Percentiles rank a stretch among this genome's conserved stretches.
Evolutionary conservation across 2,329 filamentous ascomycete species (phyloP).

Genomic region (Trichoderma koningiopsis): DNA sequence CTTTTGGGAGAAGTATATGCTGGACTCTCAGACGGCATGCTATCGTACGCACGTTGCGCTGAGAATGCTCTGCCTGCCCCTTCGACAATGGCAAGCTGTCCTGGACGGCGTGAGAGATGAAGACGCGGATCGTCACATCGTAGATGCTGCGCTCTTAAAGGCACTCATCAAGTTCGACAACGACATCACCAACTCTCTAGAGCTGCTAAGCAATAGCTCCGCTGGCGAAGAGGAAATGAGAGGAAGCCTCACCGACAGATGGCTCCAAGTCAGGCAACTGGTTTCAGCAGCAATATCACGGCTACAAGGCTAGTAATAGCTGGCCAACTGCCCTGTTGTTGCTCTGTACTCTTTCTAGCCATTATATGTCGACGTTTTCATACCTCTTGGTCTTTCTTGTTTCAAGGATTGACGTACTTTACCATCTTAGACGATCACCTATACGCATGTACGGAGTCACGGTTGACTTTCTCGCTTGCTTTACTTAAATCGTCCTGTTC

Average conservation of each 20-base stretch:
- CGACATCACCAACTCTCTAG: constrained; percentile 37
- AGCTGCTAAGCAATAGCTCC: constrained; percentile 37
- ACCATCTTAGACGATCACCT: not conserved
- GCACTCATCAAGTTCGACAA: constrained; percentile 40
- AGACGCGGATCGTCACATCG: constrained; percentile 46
- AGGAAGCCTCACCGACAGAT: constrained; percentile 29
- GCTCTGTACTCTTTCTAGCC: not conserved
- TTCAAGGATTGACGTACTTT: not conserved
- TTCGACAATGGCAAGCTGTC: constrained; percentile 46
- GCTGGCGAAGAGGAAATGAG: constrained; percentile 36
- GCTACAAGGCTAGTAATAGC: constrained; percentile 20
- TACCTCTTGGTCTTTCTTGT: not conserved
- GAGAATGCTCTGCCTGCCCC: constrained; percentile 41
- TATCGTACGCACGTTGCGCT: constrained; percentile 59
- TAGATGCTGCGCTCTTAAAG: constrained; percentile 41
- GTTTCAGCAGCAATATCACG: constrained; percentile 29
- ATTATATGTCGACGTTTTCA: not conserved
- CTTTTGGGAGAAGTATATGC: constrained; percentile 54
- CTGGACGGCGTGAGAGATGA: constrained; percentile 52
- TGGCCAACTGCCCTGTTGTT: not conserved
- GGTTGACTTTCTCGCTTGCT: not conserved
- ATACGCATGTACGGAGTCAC: not conserved
- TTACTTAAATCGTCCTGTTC: not conserved
- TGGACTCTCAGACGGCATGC: constrained; percentile 54
- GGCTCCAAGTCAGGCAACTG: constrained; percentile 35